phyloP scores from a whole-genome alignment of 1,284 basidiomycete genomes.

The Marasmius fiardii region DNA sequence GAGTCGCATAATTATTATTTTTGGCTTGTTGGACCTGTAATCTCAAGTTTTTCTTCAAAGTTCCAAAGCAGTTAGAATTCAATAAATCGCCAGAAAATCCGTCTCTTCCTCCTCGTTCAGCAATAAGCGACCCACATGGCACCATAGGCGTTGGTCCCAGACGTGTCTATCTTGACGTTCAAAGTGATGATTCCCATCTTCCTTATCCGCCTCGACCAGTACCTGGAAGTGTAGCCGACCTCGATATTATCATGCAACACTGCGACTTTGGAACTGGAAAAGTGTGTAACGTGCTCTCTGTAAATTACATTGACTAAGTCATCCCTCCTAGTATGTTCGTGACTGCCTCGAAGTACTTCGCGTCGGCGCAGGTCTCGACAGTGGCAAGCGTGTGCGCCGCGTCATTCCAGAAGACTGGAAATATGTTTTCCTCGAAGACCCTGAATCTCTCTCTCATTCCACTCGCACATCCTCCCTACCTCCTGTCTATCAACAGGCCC shows the following conservation, averaged over 20 bases:
- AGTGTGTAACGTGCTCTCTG: constrained; percentile 1
- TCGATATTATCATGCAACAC: constrained; percentile 85
- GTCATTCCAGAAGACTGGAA: constrained; percentile 62
- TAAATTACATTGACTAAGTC: neutral
- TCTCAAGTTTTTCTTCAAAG: constrained; percentile 35
- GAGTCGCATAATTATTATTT: constrained; percentile 7
- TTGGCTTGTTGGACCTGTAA: neutral
- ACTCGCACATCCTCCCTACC: constrained; percentile 28
- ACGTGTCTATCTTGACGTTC: constrained; percentile 74
- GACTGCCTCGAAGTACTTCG: constrained; percentile 79
- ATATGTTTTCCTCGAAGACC: constrained; percentile 65
- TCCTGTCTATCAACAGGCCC: constrained; percentile 32
- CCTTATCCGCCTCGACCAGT: constrained; percentile 81
- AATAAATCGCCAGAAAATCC: constrained; percentile 66
- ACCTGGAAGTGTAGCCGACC: constrained; percentile 78
- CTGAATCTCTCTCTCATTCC: constrained; percentile 19
- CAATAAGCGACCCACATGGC: constrained; percentile 29
- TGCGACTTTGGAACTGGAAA: constrained; percentile 87
- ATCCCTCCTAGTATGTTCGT: constrained; percentile 58
- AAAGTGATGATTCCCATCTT: constrained; percentile 50
- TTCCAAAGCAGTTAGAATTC: constrained; percentile 70
- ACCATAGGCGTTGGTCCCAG: constrained; percentile 71
- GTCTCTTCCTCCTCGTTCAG: constrained; percentile 51
- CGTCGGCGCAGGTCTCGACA: constrained; percentile 68
- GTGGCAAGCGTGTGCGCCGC: constrained; percentile 56